Evolutionary conservation across 192 early-diverging fungal species (phyloP), one percentile per base, ranked within the genome.

Genomic region (Rhizophagus clarus): DNA sequence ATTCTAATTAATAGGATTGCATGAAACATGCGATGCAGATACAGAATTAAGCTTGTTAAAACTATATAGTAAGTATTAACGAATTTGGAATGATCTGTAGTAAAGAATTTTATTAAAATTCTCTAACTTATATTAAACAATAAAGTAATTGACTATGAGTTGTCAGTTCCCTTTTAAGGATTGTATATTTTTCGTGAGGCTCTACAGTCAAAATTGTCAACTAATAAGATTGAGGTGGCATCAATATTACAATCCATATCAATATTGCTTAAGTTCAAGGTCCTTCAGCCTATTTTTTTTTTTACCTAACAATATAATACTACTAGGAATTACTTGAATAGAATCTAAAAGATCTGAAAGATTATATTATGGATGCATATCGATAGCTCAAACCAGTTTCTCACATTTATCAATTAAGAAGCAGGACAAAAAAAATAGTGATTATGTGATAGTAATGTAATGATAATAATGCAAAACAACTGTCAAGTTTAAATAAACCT

Each of bases 341-440:
- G 68, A 70, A 11, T 61, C 49, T 60, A 74, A 74, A 74, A 74
- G 49, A 15, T 32, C 72, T 74, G 24, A 74, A 74, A 74, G 72
- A 74, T 74, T 74, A 74, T 74, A 74, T 74, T 74, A 51, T 74
- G 31, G 49, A 74, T 31, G 28, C 49, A 17, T 73, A 73, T 73
- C 72, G 56, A 73, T 73, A 74, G 49, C 15, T 28, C 49, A 74
- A 74, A 26, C 7, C 72, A 74, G 51, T 74, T 70, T 42, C 45
- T 70, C 34, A 47, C 68, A 47, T 42, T 17, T 70, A 70, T n/a
- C n/a, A n/a, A n/a, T n/a, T n/a, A n/a, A n/a, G 10, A 72, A 72
- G 42, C 22, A 51, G 71, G 71, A 72, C n/a, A 51, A 40, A 72
- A 51, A 72, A 72, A 45, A 45, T 6, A 2, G 5, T 40, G 7